Base-by-base conservation (phyloP, 306 rosid species). In the Sesbania bispinosa region DNA sequence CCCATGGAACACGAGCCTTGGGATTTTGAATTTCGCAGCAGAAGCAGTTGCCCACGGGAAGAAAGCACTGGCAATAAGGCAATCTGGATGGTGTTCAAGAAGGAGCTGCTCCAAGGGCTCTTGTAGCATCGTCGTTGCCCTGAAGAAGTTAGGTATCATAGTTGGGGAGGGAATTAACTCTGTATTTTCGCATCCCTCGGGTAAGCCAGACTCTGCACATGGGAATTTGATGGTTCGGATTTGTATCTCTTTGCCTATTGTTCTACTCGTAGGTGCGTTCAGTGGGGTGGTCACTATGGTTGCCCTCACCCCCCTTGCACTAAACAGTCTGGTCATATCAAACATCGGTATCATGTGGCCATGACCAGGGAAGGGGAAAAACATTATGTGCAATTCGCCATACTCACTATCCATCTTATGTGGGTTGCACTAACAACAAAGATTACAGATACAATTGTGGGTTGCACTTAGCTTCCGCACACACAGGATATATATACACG, bases 1-100 rank as follows among this genome's bases (percentile, higher is more conserved):
- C 4, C 85, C 88, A 7, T 76, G 72, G 20, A 90, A 90, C 20
- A 67, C 61, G 6, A 87, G n/a, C 73, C 84, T 67, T 0, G 91
- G 96, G 11, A 87, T 80, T 0, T 65, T 75, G 18, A 67, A 23
- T 43, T 81, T 82, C 0, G 71, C 35, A 0, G 88, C 82, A 0
- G 75, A 75, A 2, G 84, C 77, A 30, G 73, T 30, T 10, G 62
- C 33, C 71, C 78, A 73, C 0, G 78, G 71, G 21, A 35, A 73
- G 62, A 47, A 62, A 41, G 46, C 14, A 2, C 46, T 30, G 10
- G 62, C 42, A 47, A 73, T 13, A 15, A 73, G 20, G 15, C 78
- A 73, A 15, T 73, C 42, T 0, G 71, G 71, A 1, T 21, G 69
- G 0, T 48, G 15, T 4, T 82, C 60, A 19, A 10, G 0, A 2